These are phyloP conservation scores for Cryphonectria parasitica DNA, from an alignment of 2,329 filamentous ascomycete genomes.

Conservation along the genomic window DNA sequence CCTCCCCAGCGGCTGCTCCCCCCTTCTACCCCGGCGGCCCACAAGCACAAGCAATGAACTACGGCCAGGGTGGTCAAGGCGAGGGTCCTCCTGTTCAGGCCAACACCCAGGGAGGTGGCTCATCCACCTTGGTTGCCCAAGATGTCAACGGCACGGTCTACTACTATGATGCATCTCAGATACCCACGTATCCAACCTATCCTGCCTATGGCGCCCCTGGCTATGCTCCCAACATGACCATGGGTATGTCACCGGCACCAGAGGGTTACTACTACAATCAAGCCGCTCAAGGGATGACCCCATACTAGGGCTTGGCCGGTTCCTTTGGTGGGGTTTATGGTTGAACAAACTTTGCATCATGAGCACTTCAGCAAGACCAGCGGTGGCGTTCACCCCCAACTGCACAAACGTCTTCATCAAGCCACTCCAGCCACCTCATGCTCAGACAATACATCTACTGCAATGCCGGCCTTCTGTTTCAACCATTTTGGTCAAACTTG, in stretches of 20 bases:
- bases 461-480: not conserved
- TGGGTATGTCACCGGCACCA: constrained; percentile 65
- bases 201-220: constrained; percentile 49
- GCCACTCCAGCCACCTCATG: not conserved
- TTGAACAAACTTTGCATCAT: not conserved
- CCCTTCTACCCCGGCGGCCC: constrained; percentile 62
- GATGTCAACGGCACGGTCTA: constrained; percentile 97
- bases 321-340: constrained; percentile 27
- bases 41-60: constrained; percentile 46
- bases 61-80: constrained; percentile 49
- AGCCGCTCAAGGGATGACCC: constrained; percentile 58
- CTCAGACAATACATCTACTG: not conserved
- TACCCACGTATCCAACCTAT: constrained; percentile 58
- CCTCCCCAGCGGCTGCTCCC: constrained; percentile 47
- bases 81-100: constrained; percentile 42
- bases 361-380: not conserved
- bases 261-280: constrained; percentile 74
- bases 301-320: constrained; percentile 54
- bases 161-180: constrained; percentile 82
- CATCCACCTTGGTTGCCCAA: constrained; percentile 70
- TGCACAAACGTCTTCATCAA: not conserved
- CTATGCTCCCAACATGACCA: constrained; percentile 65
- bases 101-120: constrained; percentile 55
- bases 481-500: not conserved
- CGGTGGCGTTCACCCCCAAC: not conserved